Evolutionary conservation across 108 stramenopile genomes (phyloP).

Genomic region (Schizochytrium sp.): DNA sequence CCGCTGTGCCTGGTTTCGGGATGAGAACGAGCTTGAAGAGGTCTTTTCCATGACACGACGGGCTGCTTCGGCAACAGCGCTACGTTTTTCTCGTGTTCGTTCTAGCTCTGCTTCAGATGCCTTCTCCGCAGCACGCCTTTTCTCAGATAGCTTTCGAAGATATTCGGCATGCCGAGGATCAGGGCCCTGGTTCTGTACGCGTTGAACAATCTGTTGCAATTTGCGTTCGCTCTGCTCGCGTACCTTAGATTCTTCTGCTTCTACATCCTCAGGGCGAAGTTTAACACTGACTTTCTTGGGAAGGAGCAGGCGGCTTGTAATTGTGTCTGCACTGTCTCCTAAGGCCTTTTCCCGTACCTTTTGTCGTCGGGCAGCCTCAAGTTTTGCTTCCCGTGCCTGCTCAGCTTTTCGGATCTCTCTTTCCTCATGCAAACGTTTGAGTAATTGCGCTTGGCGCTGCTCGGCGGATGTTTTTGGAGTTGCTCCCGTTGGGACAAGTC

Average conservation of each 20-base stretch:
- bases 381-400: background rate
- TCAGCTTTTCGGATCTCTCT: background rate
- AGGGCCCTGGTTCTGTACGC: conserved; percentile 49
- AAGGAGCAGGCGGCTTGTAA: conserved; percentile 28
- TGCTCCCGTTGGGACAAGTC: background rate
- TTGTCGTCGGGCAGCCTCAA: background rate
- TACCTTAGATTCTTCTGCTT: conserved; percentile 11
- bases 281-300: background rate
- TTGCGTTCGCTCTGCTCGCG: background rate
- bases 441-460: background rate
- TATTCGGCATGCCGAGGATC: conserved; percentile 47
- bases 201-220: conserved; percentile 34
- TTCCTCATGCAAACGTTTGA: conserved; percentile 4
- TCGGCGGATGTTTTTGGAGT: background rate
- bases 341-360: background rate
- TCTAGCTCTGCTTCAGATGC: background rate
- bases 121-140: background rate
- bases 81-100: background rate
- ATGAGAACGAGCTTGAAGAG: background rate
- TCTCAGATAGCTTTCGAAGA: background rate
- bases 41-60: background rate
- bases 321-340: background rate
- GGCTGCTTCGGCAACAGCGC: background rate
- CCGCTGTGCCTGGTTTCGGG: background rate
- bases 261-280: background rate